These are phyloP conservation scores for Cairneyella variabilis DNA, from an alignment of 495 filamentous ascomycete species.

Conservation along the genomic window DNA sequence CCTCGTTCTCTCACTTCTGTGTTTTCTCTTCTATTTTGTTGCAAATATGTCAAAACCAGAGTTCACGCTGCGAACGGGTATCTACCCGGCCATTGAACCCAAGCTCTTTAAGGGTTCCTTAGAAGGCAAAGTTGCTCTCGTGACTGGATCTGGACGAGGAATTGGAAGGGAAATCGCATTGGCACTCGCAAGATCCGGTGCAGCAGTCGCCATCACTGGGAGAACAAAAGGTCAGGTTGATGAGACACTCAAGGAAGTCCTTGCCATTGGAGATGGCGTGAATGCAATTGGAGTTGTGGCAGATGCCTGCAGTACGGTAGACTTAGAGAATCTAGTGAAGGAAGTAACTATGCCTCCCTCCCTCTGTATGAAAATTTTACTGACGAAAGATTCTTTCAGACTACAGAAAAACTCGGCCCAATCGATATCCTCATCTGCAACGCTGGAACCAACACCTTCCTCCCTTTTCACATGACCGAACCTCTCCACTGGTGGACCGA, in stretches of 20 bases:
- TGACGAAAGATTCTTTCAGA: not conserved
- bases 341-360: not conserved
- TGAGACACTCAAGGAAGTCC: slow-evolving; percentile 10
- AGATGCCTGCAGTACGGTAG: slow-evolving; percentile 7
- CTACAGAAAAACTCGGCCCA: slow-evolving; percentile 6
- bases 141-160: slow-evolving; percentile 70
- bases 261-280: not conserved
- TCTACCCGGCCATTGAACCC: slow-evolving; percentile 14
- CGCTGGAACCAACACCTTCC: slow-evolving; percentile 17
- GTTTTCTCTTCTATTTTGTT: not conserved
- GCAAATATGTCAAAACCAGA: slow-evolving; percentile 9
- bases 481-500: slow-evolving; percentile 14
- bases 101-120: slow-evolving; percentile 26
- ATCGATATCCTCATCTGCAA: slow-evolving; percentile 20
- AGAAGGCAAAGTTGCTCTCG: slow-evolving; percentile 65
- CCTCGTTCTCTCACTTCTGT: not conserved
- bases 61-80: slow-evolving; percentile 11
- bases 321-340: slow-evolving; percentile 11
- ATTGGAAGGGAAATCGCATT: slow-evolving; percentile 73
- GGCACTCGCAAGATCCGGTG: slow-evolving; percentile 68
- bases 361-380: not conserved
- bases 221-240: slow-evolving; percentile 10
- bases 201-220: slow-evolving; percentile 60
- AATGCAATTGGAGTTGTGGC: slow-evolving; percentile 12
- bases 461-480: slow-evolving; percentile 19